Percentiles rank a stretch among this genome's conserved stretches.
Evolutionary conservation across 306 rosid species (phyloP).

Genomic region (Mimosa pudica): DNA sequence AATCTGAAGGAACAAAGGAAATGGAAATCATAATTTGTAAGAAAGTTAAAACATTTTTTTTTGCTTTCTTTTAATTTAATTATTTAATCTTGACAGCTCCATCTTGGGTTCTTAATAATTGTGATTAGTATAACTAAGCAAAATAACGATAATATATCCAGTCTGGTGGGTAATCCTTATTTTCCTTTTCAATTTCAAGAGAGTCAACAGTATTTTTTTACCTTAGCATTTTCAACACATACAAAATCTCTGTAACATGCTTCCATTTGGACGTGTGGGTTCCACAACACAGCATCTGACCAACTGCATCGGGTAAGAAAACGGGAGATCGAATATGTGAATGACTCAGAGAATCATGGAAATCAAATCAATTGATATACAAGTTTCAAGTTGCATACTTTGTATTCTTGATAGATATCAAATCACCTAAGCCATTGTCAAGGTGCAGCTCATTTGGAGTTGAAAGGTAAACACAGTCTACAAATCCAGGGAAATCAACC

Average conservation of each 20-base stretch:
- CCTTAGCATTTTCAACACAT: constrained; percentile 98
- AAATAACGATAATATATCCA: not conserved
- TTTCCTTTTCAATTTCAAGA: not conserved
- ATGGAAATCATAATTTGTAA: constrained; percentile 22
- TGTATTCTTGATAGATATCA: constrained; percentile 71
- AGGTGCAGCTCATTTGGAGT: constrained; percentile 71
- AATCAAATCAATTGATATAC: constrained; percentile 32
- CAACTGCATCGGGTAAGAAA: constrained; percentile 55
- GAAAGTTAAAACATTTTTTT: not conserved
- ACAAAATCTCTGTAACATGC: constrained; percentile 92
- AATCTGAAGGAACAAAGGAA: constrained; percentile 60
- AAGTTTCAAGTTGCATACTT: constrained; percentile 54
- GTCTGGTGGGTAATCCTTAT: constrained; percentile 9
- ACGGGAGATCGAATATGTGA: constrained; percentile 31
- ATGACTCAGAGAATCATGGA: not conserved
- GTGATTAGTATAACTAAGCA: not conserved
- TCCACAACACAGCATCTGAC: constrained; percentile 97
- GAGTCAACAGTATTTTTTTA: constrained; percentile 38
- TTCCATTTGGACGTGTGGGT: constrained; percentile 89
- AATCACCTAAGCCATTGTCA: constrained; percentile 89
- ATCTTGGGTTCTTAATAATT: not conserved
- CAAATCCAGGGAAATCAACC: constrained; percentile 92
- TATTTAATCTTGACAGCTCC: constrained; percentile 17
- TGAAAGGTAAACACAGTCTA: constrained; percentile 80
- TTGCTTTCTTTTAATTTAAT: not conserved